A percentile compares a stretch with the other conserved stretches of the same genome.
phyloP scores from a whole-genome alignment of 2,329 filamentous ascomycete genomes.

The Talaromyces pinophilus region DNA sequence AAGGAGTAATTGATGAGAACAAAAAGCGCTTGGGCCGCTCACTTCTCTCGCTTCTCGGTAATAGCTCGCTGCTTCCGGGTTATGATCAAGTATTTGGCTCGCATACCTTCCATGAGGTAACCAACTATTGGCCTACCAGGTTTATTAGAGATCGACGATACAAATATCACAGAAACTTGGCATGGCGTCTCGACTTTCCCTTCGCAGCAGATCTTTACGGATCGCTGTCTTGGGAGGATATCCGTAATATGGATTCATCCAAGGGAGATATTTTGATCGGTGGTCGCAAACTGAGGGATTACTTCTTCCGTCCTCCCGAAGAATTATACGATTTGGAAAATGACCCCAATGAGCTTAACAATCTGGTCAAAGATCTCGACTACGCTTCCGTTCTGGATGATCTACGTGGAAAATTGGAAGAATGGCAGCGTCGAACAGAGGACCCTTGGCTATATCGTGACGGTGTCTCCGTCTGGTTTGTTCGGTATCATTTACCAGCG shows the following conservation, averaged over 20 bases:
- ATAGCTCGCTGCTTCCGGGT: neutral
- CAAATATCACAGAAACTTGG: slow-evolving; percentile 57
- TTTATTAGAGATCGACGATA: slow-evolving; percentile 45
- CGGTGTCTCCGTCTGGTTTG: slow-evolving; percentile 22
- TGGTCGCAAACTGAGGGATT: slow-evolving; percentile 43
- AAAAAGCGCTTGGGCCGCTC: slow-evolving; percentile 30
- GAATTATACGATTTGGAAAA: slow-evolving; percentile 51
- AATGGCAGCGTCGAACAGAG: slow-evolving; percentile 39
- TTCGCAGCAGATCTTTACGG: slow-evolving; percentile 52
- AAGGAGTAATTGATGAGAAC: slow-evolving; percentile 37
- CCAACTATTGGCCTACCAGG: slow-evolving; percentile 55
- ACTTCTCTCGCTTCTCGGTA: slow-evolving; percentile 22
- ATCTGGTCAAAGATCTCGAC: slow-evolving; percentile 42
- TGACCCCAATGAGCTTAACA: slow-evolving; percentile 51
- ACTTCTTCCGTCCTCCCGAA: slow-evolving; percentile 49
- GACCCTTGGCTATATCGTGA: slow-evolving; percentile 40
- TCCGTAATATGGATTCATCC: slow-evolving; percentile 40
- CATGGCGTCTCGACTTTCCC: slow-evolving; percentile 54
- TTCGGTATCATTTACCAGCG: slow-evolving; percentile 9
- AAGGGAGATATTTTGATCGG: slow-evolving; percentile 41
- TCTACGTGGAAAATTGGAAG: slow-evolving; percentile 37
- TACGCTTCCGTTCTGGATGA: slow-evolving; percentile 36
- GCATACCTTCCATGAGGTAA: slow-evolving; percentile 55
- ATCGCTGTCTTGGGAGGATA: slow-evolving; percentile 48
- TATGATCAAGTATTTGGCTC: slow-evolving; percentile 48